Evolutionary conservation across 257 asterid species (phyloP).

Genomic region (Rubia yunnanensis): DNA sequence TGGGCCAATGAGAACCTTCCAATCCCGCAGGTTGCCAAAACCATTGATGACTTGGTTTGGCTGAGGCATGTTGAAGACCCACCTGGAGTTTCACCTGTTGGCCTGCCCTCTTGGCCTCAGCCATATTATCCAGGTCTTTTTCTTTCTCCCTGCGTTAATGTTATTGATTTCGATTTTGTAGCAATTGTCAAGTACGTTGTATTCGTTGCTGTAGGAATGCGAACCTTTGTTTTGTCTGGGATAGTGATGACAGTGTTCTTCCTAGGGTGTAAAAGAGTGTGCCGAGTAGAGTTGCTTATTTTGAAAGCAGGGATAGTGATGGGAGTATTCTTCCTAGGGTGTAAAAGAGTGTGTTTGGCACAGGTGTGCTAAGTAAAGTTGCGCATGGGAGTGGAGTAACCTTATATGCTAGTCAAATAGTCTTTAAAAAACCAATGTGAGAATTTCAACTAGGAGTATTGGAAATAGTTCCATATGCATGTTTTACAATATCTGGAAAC

Average conservation of each 20-base stretch:
- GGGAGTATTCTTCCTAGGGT: too few relatives aligned
- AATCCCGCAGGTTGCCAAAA: constrained; percentile 46
- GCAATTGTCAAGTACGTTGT: background rate
- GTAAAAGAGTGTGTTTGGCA: too few relatives aligned
- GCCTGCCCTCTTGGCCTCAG: constrained; percentile 62
- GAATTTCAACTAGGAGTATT: background rate
- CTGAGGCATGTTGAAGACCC: constrained; percentile 66
- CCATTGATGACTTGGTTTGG: constrained; percentile 75
- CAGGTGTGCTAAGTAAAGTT: too few relatives aligned
- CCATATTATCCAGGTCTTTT: constrained; percentile 65
- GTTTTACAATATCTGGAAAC: too few relatives aligned
- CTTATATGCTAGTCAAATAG: too few relatives aligned
- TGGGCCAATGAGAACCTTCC: constrained; percentile 65
- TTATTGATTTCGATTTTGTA: background rate
- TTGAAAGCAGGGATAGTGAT: too few relatives aligned
- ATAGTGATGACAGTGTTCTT: background rate
- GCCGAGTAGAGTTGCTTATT: too few relatives aligned
- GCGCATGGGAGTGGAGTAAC: too few relatives aligned
- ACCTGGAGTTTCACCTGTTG: constrained; percentile 16
- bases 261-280: too few relatives aligned
- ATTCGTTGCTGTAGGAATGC: background rate
- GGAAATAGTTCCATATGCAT: background rate
- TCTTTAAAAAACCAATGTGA: too few relatives aligned
- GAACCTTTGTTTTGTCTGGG: background rate
- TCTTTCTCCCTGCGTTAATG: background rate